These are phyloP conservation scores for Massospora cicadina DNA, from an alignment of 371 early-diverging fungal genomes.

Conservation along the genomic window DNA sequence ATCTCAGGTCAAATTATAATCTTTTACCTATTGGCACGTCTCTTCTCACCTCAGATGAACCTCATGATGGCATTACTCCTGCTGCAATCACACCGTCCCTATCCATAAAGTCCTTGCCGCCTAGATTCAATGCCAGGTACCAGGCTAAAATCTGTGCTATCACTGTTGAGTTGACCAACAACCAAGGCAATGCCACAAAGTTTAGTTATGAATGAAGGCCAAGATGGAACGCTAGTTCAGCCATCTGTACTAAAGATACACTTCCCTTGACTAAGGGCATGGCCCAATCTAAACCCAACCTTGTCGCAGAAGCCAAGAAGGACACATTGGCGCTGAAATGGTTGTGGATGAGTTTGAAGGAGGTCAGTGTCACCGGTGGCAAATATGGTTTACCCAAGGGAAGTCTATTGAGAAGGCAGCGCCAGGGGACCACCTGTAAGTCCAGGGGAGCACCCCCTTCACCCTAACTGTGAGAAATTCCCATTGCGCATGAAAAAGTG, in stretches of 20 bases:
- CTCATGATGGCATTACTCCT: slow-evolving; percentile 73
- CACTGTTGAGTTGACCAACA: slow-evolving; percentile 53
- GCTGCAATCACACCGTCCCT: slow-evolving; percentile 1
- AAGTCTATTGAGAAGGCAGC: slow-evolving; percentile 41
- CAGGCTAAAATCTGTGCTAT: slow-evolving; percentile 72
- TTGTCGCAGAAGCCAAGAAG: background rate
- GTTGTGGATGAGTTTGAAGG: slow-evolving; percentile 48
- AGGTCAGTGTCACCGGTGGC: slow-evolving; percentile 62
- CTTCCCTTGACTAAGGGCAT: too few species aligned
- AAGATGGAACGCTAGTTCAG: too few species aligned
- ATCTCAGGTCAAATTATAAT: slow-evolving; percentile 32
- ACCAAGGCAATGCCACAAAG: slow-evolving; percentile 54
- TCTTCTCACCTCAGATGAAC: slow-evolving; percentile 81
- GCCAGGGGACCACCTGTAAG: slow-evolving; percentile 15
- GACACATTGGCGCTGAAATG: slow-evolving; percentile 49
- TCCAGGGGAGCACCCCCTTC: too few species aligned
- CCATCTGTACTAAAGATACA: too few species aligned
- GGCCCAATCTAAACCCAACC: background rate
- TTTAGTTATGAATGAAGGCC: slow-evolving; percentile 36
- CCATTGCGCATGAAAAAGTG: too few species aligned
- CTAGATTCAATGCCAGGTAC: slow-evolving; percentile 33
- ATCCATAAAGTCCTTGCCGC: background rate
- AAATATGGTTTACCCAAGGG: slow-evolving; percentile 32
- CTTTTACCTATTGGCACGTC: slow-evolving; percentile 38
- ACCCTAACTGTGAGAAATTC: too few species aligned